Evolutionary conservation across 495 filamentous ascomycete genomes (phyloP).

Genomic region (Penicillium canescens): DNA sequence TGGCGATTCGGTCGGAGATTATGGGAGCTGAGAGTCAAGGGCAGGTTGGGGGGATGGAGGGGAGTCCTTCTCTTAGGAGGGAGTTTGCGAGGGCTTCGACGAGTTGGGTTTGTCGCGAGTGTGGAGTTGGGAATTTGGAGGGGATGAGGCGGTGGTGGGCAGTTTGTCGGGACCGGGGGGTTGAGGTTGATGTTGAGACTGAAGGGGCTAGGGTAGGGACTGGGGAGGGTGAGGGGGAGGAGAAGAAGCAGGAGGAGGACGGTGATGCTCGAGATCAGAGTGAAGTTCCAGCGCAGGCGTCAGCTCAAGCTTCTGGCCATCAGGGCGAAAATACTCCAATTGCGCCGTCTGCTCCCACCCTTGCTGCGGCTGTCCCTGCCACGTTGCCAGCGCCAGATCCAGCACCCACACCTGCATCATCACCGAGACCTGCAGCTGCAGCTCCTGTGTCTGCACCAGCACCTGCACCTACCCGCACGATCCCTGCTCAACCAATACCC

Average conservation of each 20-base stretch:
- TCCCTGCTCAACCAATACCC: background rate
- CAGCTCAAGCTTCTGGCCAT: background rate
- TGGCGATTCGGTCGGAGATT: constrained; percentile 52
- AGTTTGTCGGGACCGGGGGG: constrained; percentile 51
- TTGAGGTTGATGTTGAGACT: constrained; percentile 39
- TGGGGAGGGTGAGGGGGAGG: constrained; percentile 40
- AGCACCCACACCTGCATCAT: constrained; percentile 3
- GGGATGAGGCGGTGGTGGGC: constrained; percentile 68
- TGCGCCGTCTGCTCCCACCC: too few relatives aligned
- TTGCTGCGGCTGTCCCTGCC: background rate
- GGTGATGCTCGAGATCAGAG: background rate
- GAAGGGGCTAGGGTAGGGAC: background rate
- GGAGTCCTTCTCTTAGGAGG: constrained; percentile 58
- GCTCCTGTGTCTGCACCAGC: background rate
- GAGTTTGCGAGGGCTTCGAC: constrained; percentile 63
- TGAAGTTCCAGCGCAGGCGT: background rate
- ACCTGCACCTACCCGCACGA: constrained; percentile 6
- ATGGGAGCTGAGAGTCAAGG: constrained; percentile 56
- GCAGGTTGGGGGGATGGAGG: constrained; percentile 88
- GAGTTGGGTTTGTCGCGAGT: constrained; percentile 64
- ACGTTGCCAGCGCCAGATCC: background rate
- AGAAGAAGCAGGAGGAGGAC: constrained; percentile 42
- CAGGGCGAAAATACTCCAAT: background rate
- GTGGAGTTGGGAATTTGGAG: constrained; percentile 65
- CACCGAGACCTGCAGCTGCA: constrained; percentile 11